phyloP scores from a whole-genome alignment of 495 filamentous ascomycete species.

The Parmelia sp. region DNA sequence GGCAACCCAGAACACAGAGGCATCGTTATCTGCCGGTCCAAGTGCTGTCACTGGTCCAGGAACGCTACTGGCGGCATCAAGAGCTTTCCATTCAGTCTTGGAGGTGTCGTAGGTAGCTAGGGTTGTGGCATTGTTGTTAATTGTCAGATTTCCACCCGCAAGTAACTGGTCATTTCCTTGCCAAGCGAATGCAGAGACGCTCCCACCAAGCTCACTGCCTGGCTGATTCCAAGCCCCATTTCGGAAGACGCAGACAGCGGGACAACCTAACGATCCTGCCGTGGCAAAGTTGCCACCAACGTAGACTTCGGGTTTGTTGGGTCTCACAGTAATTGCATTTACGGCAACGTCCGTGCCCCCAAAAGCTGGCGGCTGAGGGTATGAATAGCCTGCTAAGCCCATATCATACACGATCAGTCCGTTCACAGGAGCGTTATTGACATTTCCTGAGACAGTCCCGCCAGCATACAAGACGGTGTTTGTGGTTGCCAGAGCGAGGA shows the following conservation, averaged over 20 bases:
- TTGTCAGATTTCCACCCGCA: constrained; percentile 66
- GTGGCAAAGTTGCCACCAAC: constrained; percentile 74
- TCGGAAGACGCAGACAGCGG: constrained; percentile 72
- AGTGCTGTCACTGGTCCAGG: constrained; percentile 76
- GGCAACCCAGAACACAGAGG: constrained; percentile 70
- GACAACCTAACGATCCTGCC: constrained; percentile 78
- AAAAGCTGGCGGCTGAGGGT: constrained; percentile 64
- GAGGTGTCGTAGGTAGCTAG: constrained; percentile 69
- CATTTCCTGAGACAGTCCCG: constrained; percentile 65
- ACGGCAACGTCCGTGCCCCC: constrained; percentile 62
- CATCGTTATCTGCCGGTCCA: constrained; percentile 59
- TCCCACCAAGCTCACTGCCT: constrained; percentile 61
- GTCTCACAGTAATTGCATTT: constrained; percentile 62
- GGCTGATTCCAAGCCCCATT: constrained; percentile 71
- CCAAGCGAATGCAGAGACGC: constrained; percentile 69
- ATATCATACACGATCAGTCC: constrained; percentile 82
- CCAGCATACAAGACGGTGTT: constrained; percentile 72
- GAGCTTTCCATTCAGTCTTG: constrained; percentile 55
- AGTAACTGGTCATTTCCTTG: constrained; percentile 59
- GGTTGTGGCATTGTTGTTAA: constrained; percentile 56
- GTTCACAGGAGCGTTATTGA: constrained; percentile 54
- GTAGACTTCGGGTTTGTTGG: constrained; percentile 66
- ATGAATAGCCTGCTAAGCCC: constrained; percentile 47
- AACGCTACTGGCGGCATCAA: constrained; percentile 52
- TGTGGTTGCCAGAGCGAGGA: constrained; percentile 62